Percentiles rank a stretch among this genome's conserved stretches.
Evolutionary conservation across 192 early-diverging fungal genomes (phyloP).

Genomic region (Physocladia obscura): DNA sequence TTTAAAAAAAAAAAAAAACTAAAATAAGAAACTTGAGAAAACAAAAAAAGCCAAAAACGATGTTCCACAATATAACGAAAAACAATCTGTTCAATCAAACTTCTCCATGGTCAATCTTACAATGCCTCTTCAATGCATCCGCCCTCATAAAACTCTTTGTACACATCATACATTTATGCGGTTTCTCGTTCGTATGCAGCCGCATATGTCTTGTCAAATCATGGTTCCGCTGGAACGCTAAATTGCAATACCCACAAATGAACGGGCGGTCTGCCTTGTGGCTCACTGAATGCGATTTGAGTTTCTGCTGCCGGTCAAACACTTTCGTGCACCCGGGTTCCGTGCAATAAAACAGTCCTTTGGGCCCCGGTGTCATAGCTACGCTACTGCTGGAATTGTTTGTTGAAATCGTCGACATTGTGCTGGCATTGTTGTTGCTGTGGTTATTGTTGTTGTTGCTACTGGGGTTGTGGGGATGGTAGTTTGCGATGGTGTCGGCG

Average conservation of each 20-base stretch:
- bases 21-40: too few relatives aligned
- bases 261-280: conserved; percentile 27
- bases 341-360: conserved; percentile 8
- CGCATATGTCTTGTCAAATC: conserved; percentile 34
- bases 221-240: conserved; percentile 29
- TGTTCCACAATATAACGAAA: too few relatives aligned
- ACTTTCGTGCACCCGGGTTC: conserved; percentile 15
- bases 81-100: background rate
- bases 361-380: background rate
- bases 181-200: conserved; percentile 34
- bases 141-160: conserved; percentile 25
- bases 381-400: background rate
- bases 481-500: too few relatives aligned
- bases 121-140: conserved; percentile 21
- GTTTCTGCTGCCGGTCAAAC: conserved; percentile 28
- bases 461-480: background rate
- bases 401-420: conserved; percentile 7
- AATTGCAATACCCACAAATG: conserved; percentile 24
- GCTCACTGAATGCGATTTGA: conserved; percentile 16
- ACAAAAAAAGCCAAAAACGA: too few relatives aligned
- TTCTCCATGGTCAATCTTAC: conserved; percentile 26
- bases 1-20: too few relatives aligned
- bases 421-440: background rate
- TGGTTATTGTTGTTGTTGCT: background rate
- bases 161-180: conserved; percentile 28